Evolutionary conservation across 805 yeast species (phyloP).

Genomic region (Limtongia smithiae): DNA sequence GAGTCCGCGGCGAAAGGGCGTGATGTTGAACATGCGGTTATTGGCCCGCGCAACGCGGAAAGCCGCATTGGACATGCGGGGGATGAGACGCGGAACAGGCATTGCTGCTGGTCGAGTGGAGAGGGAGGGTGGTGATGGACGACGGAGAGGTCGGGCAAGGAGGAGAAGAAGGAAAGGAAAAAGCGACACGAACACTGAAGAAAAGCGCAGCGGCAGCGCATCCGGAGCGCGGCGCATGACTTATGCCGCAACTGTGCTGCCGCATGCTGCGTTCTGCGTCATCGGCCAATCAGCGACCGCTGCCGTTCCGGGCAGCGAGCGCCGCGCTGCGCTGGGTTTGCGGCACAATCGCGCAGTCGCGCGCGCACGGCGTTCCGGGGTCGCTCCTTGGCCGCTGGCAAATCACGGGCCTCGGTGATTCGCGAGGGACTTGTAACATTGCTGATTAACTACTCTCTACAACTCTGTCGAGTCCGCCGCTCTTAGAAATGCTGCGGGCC

Average conservation of each 20-base stretch:
- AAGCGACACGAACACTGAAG: constrained; percentile 3
- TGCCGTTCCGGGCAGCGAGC: no score
- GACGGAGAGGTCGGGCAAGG: constrained; percentile 2
- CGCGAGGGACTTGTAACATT: no score
- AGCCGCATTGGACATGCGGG: constrained; percentile 68
- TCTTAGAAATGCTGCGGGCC: constrained; percentile 11
- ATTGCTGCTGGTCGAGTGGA: constrained; percentile 36
- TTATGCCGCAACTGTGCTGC: neutral
- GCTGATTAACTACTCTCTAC: no score
- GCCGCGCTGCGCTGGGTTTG: no score
- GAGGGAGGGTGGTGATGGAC: constrained; percentile 2
- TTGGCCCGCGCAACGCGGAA: constrained; percentile 85
- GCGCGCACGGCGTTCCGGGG: no score
- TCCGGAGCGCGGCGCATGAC: neutral
- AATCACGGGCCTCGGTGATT: no score
- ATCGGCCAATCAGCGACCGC: no score
- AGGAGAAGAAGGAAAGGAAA: constrained; percentile 4
- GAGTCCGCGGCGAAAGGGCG: constrained; percentile 49
- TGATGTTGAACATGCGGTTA: constrained; percentile 52
- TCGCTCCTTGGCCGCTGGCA: neutral
- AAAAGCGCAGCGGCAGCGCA: constrained; percentile 2
- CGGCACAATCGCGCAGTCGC: no score
- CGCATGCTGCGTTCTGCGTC: neutral
- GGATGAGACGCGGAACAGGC: constrained; percentile 50
- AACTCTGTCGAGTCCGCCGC: no score